These are phyloP conservation scores for Aegle marmelos DNA, from an alignment of 345 rosid genomes.

Conservation along the genomic window DNA sequence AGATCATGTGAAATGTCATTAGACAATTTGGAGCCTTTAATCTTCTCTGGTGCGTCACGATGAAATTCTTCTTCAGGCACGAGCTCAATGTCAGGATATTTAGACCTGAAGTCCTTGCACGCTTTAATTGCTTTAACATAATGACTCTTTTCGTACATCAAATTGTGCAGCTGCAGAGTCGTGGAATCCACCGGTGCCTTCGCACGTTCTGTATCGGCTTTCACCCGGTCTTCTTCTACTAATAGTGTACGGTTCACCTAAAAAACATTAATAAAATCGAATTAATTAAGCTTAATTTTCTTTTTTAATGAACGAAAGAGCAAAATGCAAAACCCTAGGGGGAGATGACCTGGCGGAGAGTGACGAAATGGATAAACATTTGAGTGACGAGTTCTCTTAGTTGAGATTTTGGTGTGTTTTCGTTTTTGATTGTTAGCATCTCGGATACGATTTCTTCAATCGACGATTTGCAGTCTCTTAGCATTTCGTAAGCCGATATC, in stretches of 20 bases:
- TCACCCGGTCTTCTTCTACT: constrained; percentile 70
- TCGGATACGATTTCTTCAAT: constrained; percentile 68
- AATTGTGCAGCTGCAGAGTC: constrained; percentile 73
- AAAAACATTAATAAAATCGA: background rate
- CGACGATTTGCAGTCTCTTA: constrained; percentile 65
- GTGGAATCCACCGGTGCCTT: constrained; percentile 81
- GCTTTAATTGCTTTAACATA: constrained; percentile 82
- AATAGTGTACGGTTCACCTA: constrained; percentile 79
- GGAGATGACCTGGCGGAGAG: constrained; percentile 70
- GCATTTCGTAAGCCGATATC: constrained; percentile 60
- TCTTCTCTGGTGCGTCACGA: constrained; percentile 62
- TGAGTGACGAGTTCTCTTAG: constrained; percentile 77
- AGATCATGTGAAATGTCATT: constrained; percentile 62
- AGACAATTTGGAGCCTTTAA: constrained; percentile 53
- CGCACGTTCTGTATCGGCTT: constrained; percentile 63
- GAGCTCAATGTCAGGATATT: constrained; percentile 76
- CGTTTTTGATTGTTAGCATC: constrained; percentile 59
- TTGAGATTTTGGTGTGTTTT: constrained; percentile 54
- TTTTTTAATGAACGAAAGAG: background rate
- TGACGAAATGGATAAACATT: constrained; percentile 77
- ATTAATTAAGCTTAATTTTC: background rate
- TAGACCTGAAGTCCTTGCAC: constrained; percentile 80
- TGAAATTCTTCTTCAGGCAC: constrained; percentile 77
- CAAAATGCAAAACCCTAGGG: constrained; percentile 20
- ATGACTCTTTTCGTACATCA: constrained; percentile 92